Evolutionary conservation across 192 early-diverging fungal species (phyloP).

Genomic region (Ambispora gerdemannii): DNA sequence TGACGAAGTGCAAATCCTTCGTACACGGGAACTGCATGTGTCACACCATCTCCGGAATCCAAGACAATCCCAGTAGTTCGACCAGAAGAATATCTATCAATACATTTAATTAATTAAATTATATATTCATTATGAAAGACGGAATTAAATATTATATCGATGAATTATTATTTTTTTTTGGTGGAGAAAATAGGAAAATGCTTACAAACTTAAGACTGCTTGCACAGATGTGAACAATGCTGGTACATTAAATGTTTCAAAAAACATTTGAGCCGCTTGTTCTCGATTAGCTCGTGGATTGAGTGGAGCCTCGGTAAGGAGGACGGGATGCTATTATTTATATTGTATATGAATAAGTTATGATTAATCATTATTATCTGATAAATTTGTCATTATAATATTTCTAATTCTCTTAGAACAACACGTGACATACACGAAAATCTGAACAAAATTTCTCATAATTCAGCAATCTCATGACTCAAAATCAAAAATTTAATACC

Average conservation of each 20-base stretch:
- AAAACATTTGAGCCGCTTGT: slow-evolving; percentile 92
- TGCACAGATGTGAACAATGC: slow-evolving; percentile 96
- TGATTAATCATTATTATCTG: too few species aligned
- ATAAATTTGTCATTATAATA: too few species aligned
- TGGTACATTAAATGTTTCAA: slow-evolving; percentile 99
- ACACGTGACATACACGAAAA: too few species aligned
- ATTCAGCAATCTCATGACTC: slow-evolving; percentile 12
- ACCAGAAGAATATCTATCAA: slow-evolving; percentile 95
- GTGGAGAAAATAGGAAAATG: background rate
- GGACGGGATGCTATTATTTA: slow-evolving; percentile 80
- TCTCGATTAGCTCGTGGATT: slow-evolving; percentile 94
- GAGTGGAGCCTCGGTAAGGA: slow-evolving; percentile 95
- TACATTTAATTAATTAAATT: too few species aligned
- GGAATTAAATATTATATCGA: background rate
- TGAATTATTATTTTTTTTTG: background rate
- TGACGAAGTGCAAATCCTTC: slow-evolving; percentile 96
- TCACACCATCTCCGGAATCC: slow-evolving; percentile 95
- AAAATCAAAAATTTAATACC: slow-evolving; percentile 47
- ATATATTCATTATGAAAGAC: too few species aligned
- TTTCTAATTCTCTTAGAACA: too few species aligned
- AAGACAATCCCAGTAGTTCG: slow-evolving; percentile 96
- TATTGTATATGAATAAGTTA: background rate
- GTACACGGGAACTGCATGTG: slow-evolving; percentile 93
- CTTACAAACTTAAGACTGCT: slow-evolving; percentile 91
- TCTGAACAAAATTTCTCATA: too few species aligned